Evolutionary conservation across 129 eudicot species (phyloP).

Genomic region (Saussurea involucrata): DNA sequence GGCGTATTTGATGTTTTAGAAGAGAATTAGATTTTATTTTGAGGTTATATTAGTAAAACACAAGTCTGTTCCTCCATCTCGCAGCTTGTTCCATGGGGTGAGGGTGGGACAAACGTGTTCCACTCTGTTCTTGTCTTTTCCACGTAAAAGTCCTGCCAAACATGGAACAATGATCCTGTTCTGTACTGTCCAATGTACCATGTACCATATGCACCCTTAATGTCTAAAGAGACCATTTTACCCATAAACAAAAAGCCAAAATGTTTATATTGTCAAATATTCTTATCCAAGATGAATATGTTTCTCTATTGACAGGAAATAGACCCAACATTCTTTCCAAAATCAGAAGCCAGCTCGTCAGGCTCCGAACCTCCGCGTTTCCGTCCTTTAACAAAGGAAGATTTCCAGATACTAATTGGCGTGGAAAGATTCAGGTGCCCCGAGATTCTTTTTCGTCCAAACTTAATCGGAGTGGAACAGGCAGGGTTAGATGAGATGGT

Average conservation of each 20-base stretch:
- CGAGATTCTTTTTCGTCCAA: slow-evolving; percentile 82
- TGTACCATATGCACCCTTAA: no score
- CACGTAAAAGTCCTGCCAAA: no score
- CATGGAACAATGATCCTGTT: no score
- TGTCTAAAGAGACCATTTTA: neutral
- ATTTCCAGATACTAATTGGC: slow-evolving; percentile 79
- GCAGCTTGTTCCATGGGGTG: no score
- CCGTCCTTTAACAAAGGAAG: slow-evolving; percentile 89
- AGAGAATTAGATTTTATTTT: no score
- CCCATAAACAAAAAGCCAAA: neutral
- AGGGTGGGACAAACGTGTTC: no score
- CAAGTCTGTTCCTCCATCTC: no score
- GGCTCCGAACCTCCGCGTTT: slow-evolving; percentile 58
- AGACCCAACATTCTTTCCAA: slow-evolving; percentile 75
- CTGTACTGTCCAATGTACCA: no score
- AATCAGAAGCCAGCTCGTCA: slow-evolving; percentile 49
- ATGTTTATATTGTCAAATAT: no score
- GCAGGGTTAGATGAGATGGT: slow-evolving; percentile 96
- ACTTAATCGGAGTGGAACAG: slow-evolving; percentile 81
- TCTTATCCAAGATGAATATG: neutral
- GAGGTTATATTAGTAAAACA: no score
- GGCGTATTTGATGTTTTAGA: no score
- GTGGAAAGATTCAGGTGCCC: slow-evolving; percentile 98
- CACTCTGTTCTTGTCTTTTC: no score
- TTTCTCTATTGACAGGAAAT: slow-evolving; percentile 53